These are phyloP conservation scores for Insectozyma bohioensis DNA, from an alignment of 1,139 yeast species.

Conservation along the genomic window DNA sequence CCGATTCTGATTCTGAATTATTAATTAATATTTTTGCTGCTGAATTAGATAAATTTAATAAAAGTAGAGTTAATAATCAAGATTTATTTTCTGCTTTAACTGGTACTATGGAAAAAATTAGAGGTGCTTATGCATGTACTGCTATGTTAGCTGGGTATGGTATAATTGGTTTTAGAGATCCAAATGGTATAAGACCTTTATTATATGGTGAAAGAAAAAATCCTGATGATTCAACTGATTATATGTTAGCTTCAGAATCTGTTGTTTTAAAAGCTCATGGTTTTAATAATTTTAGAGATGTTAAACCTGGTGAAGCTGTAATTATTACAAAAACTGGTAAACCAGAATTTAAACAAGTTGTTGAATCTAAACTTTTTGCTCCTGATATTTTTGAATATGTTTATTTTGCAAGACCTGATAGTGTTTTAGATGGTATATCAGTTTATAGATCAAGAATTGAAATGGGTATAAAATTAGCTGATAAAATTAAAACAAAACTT, in stretches of 20 bases:
- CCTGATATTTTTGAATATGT: conserved; percentile 98
- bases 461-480: conserved; percentile 91
- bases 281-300: conserved; percentile 73
- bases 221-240: conserved; percentile 74
- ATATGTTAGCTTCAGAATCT: conserved; percentile 94
- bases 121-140: conserved; percentile 96
- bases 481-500: conserved; percentile 55
- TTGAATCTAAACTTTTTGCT: conserved; percentile 72
- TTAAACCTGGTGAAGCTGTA: conserved; percentile 95
- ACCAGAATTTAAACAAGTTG: conserved; percentile 87
- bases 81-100: conserved; percentile 85
- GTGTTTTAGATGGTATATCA: conserved; percentile 91
- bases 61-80: conserved; percentile 86
- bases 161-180: conserved; percentile 92
- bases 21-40: conserved; percentile 87
- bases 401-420: conserved; percentile 96
- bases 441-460: conserved; percentile 90
- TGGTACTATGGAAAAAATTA: conserved; percentile 75
- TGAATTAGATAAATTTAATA: conserved; percentile 87
- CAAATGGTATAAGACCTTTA: conserved; percentile 93
- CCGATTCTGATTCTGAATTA: conserved; percentile 94
- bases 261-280: conserved; percentile 96
- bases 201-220: conserved; percentile 77
- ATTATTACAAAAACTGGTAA: conserved; percentile 68
- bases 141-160: conserved; percentile 98